Base-by-base conservation (phyloP, 108 stramenopile genomes). In the Phaeodactylum tricornutum region DNA sequence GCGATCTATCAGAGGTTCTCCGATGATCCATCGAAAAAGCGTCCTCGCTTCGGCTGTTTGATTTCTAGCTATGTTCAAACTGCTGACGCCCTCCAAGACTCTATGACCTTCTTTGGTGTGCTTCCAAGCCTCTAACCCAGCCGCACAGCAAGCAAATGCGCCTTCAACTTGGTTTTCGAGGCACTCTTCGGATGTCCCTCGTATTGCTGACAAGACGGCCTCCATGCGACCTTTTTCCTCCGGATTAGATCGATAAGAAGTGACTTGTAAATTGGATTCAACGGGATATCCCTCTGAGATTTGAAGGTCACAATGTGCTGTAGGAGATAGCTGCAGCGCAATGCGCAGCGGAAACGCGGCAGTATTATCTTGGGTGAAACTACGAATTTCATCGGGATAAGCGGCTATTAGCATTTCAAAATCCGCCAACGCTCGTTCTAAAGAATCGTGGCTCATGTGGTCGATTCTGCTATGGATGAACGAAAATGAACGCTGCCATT, bases 391-490 rank as follows among this genome's bases (percentile, higher is more conserved):
- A 27, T 62, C 50, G 19, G 61, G 61, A 58, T 62, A 69, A 17
- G 61, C 61, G 7, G 67, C 55, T 24, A 31, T 28, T 16, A 69
- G 39, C 31, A 69, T 62, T 57, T 69, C 67, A 9, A 69, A 0
- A 52, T 69, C 67, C 28, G 67, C 67, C 30, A 39, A 30, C 8
- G 67, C 61, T 29, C 61, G 47, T 40, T 62, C 67, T 20, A 56
- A 22, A 17, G 59, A 61, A 8, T 34, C 33, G 33, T 11, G 11
- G 33, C 33, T 34, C 12, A 11, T 34, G 33, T 34, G 33, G 33
- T 34, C 33, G 33, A 34, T 34, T 34, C 33, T 12, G 8, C 11
- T 12, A 34, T 12, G 33, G 33, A 34, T 11, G 33, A 12, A 34
- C 11, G 8, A 34, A 12, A 34, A 34, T 8, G 33, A 34, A 34